Percentiles rank a stretch among this genome's conserved stretches.
phyloP scores from a whole-genome alignment of 2,329 filamentous ascomycete species.

The Spiromastix sp. region DNA sequence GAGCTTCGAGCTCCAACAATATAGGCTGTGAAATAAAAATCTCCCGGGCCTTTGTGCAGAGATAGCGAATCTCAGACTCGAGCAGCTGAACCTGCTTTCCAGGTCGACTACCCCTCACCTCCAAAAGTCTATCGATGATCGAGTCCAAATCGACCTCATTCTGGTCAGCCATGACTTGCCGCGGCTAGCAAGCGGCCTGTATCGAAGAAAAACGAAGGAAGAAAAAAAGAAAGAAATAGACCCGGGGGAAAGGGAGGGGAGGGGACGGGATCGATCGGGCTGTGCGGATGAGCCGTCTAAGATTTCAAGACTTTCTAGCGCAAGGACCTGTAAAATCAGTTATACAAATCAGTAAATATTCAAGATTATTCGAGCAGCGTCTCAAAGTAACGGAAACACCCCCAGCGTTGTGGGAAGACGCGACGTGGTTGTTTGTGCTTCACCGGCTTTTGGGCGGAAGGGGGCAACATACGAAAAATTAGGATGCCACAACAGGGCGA shows the following conservation, averaged over 20 bases:
- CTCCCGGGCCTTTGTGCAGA: constrained; percentile 97
- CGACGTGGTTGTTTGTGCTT: too few species aligned
- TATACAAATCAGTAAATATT: too few species aligned
- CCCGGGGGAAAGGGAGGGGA: constrained; percentile 12
- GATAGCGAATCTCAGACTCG: constrained; percentile 89
- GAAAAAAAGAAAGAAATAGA: constrained; percentile 19
- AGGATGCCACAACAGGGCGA: too few species aligned
- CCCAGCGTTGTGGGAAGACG: too few species aligned
- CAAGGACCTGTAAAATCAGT: too few species aligned
- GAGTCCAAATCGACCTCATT: constrained; percentile 97
- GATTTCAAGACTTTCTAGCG: too few species aligned
- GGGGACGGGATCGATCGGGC: constrained; percentile 9
- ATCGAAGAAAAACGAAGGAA: constrained; percentile 14
- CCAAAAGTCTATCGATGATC: constrained; percentile 95
- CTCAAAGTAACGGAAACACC: too few species aligned
- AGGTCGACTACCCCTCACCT: constrained; percentile 93
- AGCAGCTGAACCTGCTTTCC: constrained; percentile 97
- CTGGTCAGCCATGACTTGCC: constrained; percentile 57
- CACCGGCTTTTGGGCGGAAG: too few species aligned
- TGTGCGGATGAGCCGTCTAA: too few species aligned
- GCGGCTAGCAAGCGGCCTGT: constrained; percentile 19
- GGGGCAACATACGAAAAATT: too few species aligned
- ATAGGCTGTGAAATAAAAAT: constrained; percentile 99
- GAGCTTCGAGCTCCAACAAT: constrained; percentile 90
- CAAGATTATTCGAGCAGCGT: too few species aligned